These are phyloP conservation scores for Camelina neglecta DNA, from an alignment of 345 rosid genomes.

Conservation along the genomic window DNA sequence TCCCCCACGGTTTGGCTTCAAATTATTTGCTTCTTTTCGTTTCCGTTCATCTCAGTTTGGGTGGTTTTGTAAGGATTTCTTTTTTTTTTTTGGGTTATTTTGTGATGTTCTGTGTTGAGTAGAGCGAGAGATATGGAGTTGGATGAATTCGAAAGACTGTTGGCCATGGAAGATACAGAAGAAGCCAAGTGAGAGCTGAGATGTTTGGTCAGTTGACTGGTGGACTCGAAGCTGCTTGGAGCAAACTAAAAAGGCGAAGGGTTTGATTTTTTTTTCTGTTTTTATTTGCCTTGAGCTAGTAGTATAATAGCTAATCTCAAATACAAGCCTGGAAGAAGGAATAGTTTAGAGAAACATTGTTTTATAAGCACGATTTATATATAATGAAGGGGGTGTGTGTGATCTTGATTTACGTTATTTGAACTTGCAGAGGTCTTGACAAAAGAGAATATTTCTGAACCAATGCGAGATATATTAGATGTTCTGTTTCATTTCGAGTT, in stretches of 20 bases:
- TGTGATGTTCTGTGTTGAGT: conserved; percentile 32
- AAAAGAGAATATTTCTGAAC: conserved; percentile 90
- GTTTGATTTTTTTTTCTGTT: background rate
- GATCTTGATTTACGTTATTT: conserved; percentile 16
- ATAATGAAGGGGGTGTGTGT: background rate
- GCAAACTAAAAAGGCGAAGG: conserved; percentile 92
- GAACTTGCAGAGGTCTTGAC: conserved; percentile 78
- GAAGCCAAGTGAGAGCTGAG: conserved; percentile 73
- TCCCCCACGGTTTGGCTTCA: conserved; percentile 52
- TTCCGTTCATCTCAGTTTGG: background rate
- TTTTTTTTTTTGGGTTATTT: background rate
- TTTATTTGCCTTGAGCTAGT: background rate
- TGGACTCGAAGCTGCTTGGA: conserved; percentile 99
- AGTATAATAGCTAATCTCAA: background rate
- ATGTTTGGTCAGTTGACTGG: conserved; percentile 93
- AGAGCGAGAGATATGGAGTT: conserved; percentile 67
- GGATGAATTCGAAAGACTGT: conserved; percentile 59
- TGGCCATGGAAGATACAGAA: conserved; percentile 50
- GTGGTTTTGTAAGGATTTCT: too few relatives aligned
- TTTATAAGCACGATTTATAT: too few relatives aligned
- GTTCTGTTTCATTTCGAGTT: background rate
- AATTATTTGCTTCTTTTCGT: background rate
- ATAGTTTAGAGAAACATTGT: background rate
- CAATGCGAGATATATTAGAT: conserved; percentile 90
- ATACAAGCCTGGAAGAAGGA: background rate